Evolutionary conservation across 352 stramenopile genomes (phyloP), one percentile per base, ranked within the genome.

Genomic region (Aphanomyces astaci): DNA sequence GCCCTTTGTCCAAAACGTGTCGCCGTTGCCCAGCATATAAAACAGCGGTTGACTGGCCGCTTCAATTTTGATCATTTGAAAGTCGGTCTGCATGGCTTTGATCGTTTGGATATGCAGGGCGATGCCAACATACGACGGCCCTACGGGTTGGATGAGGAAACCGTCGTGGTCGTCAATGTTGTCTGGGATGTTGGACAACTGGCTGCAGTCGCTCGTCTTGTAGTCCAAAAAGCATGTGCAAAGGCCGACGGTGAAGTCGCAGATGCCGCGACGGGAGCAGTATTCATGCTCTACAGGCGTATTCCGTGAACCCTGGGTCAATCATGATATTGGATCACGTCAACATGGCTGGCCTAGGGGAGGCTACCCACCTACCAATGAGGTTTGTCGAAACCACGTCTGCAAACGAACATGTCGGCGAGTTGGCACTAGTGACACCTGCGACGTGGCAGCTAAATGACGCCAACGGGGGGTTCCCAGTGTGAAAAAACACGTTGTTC

Each of bases 401-500:
- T 10, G 76, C 81, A 40, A 96, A 83, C 19, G 71, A 75, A 65
- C 87, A 96, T 1, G 77, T 83, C 19, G 80, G 75, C 7, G 69
- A 72, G 54, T 74, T 88, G 1, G 67, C 63, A 33, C 73, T 80
- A 11, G 63, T 79, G 3, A 91, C 73, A 55, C 74, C 40, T 36
- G 73, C 85, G 13, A 88, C 72, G 60, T 94, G 82, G 66, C 89
- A 96, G 19, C 75, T 85, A 59, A 96, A 96, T 27, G 75, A 78
- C 17, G 72, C 75, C 28, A 95, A 65, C 24, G 80, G 71, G 2
- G 88, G 84, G 46, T 94, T 93, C 9, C 89, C 89, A 25, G 72
- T 74, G 70, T 96, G 86, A 30, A 72, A 75, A 51, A 93, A 84
- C 7, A 95, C 63, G 55, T 95, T 95, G 71, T 95, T 96, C 49